These are phyloP conservation scores for Lithocarpus polystachyus DNA, from an alignment of 306 rosid species.

Conservation along the genomic window DNA sequence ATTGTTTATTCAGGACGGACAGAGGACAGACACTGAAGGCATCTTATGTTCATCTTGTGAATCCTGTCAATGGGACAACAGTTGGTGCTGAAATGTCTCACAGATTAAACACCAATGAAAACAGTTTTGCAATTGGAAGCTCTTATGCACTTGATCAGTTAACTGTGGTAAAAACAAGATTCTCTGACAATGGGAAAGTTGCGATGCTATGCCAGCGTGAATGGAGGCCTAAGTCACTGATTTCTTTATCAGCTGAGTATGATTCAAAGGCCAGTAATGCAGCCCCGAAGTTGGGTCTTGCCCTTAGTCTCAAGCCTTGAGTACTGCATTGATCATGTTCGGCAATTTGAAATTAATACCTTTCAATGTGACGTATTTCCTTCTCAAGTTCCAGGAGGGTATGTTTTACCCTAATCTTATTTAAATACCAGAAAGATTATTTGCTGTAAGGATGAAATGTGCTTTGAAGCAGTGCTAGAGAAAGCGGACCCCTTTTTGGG, in stretches of 20 bases:
- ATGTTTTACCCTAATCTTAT: conserved; percentile 32
- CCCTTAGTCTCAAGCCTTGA: conserved; percentile 83
- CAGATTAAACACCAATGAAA: conserved; percentile 56
- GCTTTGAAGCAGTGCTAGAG: conserved; percentile 32
- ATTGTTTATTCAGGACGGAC: conserved; percentile 61
- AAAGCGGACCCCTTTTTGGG: conserved; percentile 56
- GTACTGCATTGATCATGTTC: conserved; percentile 4
- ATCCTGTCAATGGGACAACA: conserved; percentile 51
- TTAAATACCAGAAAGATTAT: conserved; percentile 31
- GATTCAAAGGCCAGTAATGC: conserved; percentile 57
- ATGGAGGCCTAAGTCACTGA: conserved; percentile 90
- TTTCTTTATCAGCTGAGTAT: conserved; percentile 78
- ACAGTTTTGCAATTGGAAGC: conserved; percentile 76
- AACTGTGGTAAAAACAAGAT: conserved; percentile 64
- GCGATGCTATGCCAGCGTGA: conserved; percentile 74
- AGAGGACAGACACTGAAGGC: conserved; percentile 75
- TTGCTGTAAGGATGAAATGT: conserved; percentile 28
- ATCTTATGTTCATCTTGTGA: conserved; percentile 73
- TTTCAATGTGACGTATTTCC: conserved; percentile 18
- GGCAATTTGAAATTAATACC: conserved; percentile 15
- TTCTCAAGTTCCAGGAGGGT: conserved; percentile 28
- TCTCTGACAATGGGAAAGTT: conserved; percentile 69
- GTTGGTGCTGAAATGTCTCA: conserved; percentile 84
- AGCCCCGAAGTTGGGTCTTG: conserved; percentile 79
- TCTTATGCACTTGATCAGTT: conserved; percentile 56